Evolutionary conservation across 1,284 basidiomycete genomes (phyloP).

Genomic region (Trametes pubescens): DNA sequence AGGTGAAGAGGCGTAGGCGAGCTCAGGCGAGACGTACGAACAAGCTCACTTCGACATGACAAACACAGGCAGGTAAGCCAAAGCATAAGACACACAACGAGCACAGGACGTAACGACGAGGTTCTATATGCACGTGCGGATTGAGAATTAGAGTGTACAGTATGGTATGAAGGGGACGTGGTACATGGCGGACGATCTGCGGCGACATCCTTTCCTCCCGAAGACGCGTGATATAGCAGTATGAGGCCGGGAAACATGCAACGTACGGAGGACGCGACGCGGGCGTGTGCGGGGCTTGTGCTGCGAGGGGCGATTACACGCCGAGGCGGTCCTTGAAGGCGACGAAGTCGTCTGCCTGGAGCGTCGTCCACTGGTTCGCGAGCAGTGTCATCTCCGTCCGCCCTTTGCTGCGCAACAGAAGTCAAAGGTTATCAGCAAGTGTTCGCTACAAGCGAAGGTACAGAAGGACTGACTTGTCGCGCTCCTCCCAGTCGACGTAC

Average conservation of each 20-base stretch:
- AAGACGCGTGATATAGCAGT: background rate
- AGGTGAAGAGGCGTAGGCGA: too few relatives aligned
- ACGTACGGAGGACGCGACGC: background rate
- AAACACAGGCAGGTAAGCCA: background rate
- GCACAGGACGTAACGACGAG: background rate
- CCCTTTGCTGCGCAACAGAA: conserved; percentile 25
- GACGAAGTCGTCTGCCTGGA: conserved; percentile 27
- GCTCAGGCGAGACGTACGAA: background rate
- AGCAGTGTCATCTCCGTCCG: conserved; percentile 30
- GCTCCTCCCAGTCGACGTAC: conserved; percentile 31
- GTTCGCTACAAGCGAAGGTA: background rate
- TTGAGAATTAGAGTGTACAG: background rate
- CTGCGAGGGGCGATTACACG: background rate
- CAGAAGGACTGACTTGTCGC: conserved; percentile 27
- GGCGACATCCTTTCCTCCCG: background rate
- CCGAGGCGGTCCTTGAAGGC: conserved; percentile 30
- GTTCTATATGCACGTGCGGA: background rate
- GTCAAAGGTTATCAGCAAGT: background rate
- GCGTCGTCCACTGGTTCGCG: conserved; percentile 25
- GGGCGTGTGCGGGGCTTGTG: background rate
- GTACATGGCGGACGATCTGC: background rate
- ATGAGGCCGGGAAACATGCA: background rate
- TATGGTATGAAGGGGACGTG: background rate
- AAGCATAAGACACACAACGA: background rate
- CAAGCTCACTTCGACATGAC: background rate